These are phyloP conservation scores for Sporothrix globosa DNA, from an alignment of 2,329 filamentous ascomycete species.

Conservation along the genomic window DNA sequence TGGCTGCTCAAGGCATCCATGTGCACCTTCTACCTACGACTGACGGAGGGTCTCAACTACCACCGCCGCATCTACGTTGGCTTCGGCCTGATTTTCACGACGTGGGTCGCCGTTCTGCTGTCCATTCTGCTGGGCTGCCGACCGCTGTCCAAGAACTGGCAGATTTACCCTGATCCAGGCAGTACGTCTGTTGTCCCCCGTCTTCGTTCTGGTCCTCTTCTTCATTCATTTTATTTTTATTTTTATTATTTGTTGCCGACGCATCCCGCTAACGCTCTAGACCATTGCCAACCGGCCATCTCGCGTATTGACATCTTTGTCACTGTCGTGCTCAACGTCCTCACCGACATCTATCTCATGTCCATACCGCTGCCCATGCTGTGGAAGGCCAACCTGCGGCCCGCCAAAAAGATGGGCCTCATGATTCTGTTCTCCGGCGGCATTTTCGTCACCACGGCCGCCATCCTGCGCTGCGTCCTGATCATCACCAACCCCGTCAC, in stretches of 20 bases:
- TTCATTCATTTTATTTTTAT: no score
- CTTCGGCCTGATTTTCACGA: slow-evolving; percentile 43
- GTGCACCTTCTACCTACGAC: slow-evolving; percentile 42
- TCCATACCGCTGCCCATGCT: slow-evolving; percentile 54
- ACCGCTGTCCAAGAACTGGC: slow-evolving; percentile 47
- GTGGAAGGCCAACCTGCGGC: slow-evolving; percentile 54
- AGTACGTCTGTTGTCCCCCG: slow-evolving; percentile 39
- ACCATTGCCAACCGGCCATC: slow-evolving; percentile 47
- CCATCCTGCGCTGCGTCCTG: slow-evolving; percentile 57
- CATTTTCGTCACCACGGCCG: slow-evolving; percentile 58
- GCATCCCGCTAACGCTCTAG: slow-evolving; percentile 34
- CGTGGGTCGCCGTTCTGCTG: slow-evolving; percentile 44
- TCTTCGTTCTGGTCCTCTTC: background rate
- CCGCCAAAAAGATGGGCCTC: slow-evolving; percentile 56
- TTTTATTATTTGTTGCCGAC: no score
- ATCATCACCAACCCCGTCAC: slow-evolving; percentile 50
- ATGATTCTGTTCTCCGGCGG: slow-evolving; percentile 60
- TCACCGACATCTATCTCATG: slow-evolving; percentile 49
- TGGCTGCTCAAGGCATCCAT: slow-evolving; percentile 41
- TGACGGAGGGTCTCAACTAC: slow-evolving; percentile 42
- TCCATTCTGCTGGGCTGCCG: slow-evolving; percentile 45
- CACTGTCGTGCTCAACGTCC: slow-evolving; percentile 46
- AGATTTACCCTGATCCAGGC: slow-evolving; percentile 49
- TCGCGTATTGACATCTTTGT: slow-evolving; percentile 47
- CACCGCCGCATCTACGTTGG: slow-evolving; percentile 42